A percentile compares a stretch with the other conserved stretches of the same genome.
phyloP scores from a whole-genome alignment of 805 yeast species.

The Nakazawaea holstii region DNA sequence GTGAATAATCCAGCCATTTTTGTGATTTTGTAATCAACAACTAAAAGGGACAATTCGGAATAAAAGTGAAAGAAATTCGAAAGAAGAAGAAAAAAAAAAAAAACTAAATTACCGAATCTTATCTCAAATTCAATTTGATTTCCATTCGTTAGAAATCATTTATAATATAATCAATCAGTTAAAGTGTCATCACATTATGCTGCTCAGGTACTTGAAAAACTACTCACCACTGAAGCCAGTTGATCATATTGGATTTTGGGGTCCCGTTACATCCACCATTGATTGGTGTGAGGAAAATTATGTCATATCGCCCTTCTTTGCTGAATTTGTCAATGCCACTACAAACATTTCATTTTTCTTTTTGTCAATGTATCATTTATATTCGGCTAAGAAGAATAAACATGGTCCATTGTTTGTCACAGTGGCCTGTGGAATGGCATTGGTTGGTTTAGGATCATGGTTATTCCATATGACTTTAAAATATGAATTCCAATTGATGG shows the following conservation, averaged over 20 bases:
- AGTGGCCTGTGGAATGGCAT: constrained; percentile 67
- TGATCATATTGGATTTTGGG: constrained; percentile 59
- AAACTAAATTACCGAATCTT: background rate
- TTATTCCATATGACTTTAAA: constrained; percentile 89
- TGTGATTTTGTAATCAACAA: no score
- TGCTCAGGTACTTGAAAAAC: background rate
- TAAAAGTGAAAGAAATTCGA: no score
- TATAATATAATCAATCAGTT: no score
- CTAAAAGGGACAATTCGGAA: no score
- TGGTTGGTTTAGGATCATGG: constrained; percentile 93
- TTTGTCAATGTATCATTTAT: constrained; percentile 29
- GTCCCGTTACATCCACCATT: constrained; percentile 79
- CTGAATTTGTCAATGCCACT: constrained; percentile 85
- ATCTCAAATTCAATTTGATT: no score
- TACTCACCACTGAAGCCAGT: background rate
- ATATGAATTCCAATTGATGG: constrained; percentile 82
- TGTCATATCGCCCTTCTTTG: constrained; percentile 78
- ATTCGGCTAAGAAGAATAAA: constrained; percentile 49
- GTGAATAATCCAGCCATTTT: no score
- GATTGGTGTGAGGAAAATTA: constrained; percentile 98
- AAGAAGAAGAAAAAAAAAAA: no score
- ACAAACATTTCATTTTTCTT: constrained; percentile 58
- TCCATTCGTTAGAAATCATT: no score
- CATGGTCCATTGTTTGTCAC: constrained; percentile 66
- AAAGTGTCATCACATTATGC: background rate